These are phyloP conservation scores for Trametes cinnabarina DNA, from an alignment of 768 basidiomycete genomes.

Conservation along the genomic window DNA sequence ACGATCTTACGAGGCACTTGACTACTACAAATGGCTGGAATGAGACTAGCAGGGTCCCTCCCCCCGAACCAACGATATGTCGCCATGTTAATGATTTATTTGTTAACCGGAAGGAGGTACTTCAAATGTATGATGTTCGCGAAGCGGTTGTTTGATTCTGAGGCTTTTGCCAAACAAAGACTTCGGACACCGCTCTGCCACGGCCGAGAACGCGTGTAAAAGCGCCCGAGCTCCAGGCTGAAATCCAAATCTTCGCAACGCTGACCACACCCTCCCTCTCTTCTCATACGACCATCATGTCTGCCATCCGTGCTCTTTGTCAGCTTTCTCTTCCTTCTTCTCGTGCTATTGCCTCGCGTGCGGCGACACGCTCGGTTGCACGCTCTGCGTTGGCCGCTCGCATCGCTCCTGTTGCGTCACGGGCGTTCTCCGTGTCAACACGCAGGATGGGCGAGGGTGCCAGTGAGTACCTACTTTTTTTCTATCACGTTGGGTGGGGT, in stretches of 20 bases:
- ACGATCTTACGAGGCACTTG: no score
- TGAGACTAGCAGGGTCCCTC: no score
- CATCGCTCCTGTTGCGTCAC: conserved; percentile 26
- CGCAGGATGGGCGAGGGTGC: conserved; percentile 42
- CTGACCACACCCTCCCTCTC: background rate
- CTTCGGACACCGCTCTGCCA: conserved; percentile 9
- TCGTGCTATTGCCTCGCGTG: conserved; percentile 33
- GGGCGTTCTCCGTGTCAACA: conserved; percentile 42
- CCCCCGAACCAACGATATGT: no score
- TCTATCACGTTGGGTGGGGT: background rate
- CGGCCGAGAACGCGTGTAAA: background rate
- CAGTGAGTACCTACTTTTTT: conserved; percentile 33
- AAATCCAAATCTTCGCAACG: conserved; percentile 1
- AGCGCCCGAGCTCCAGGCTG: background rate
- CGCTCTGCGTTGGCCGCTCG: conserved; percentile 25
- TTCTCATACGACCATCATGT: conserved; percentile 43
- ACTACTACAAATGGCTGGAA: no score
- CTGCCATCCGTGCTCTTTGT: conserved; percentile 59
- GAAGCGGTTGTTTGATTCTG: conserved; percentile 25
- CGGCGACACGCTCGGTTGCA: conserved; percentile 21
- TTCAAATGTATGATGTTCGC: no score
- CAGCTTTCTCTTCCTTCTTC: conserved; percentile 48
- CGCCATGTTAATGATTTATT: no score
- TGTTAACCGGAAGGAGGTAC: no score
- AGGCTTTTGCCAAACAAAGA: conserved; percentile 26